Base-by-base conservation (phyloP, 805 yeast species). In the Lachancea fermentati region DNA sequence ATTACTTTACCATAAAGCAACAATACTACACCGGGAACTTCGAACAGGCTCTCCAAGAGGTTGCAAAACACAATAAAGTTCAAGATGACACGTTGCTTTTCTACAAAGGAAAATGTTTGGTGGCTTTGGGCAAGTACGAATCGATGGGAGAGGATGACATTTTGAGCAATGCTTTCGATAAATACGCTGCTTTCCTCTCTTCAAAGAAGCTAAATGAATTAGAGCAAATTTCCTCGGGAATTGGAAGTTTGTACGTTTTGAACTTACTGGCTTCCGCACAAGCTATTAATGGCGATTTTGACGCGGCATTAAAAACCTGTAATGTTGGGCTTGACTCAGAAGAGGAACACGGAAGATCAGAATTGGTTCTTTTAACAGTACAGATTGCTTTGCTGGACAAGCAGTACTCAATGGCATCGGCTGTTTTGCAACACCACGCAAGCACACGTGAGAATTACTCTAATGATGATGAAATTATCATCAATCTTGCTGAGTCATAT, bases 401-500 rank as follows among this genome's bases (percentile, higher is more conserved):
- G 12, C 67, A 69, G 35, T 63, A 68, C 41, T 66, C 70, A 40
- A 47, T 68, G 3, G 72, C 69, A 4, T 58, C 64, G n/a, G 80
- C 80, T 2, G 57, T 63, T 42, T 63, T 67, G 42, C 73, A 71
- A 32, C 64, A 78, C 19, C 55, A 55, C 46, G 57, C 50, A 26
- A 72, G 75, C 29, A 67, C 74, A 35, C 51, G 62, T 19, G 75
- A 75, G 57, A 73, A 79, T 26, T 71, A 54, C 17, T 39, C 60
- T 6, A 58, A 58, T 41, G 67, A 81, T 50, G 96, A 88, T 63
- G 82, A 79, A 49, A 74, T 89, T 26, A 75, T 85, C 34, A 77
- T 76, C 60, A 89, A 86, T 51, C 72, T 87, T 24, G 76, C 87
- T 22, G 95, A 86, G 59, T 78, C 94, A 12, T 85, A 89, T 78